phyloP scores from a whole-genome alignment of 176 grass and related monocot genomes.

The Eragrostis nindensis region DNA sequence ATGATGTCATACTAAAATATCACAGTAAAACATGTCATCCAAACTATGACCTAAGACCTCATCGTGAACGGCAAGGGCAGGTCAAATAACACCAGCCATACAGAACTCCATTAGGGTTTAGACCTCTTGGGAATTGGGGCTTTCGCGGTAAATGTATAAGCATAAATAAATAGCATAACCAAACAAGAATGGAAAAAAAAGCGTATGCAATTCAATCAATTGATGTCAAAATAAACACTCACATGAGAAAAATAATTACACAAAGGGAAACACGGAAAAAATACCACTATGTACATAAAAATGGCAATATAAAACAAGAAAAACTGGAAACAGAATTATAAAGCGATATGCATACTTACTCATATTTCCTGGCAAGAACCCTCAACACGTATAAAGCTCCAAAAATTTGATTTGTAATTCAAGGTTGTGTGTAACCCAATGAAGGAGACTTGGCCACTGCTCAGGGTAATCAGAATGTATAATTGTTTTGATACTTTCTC shows the following conservation, averaged over 20 bases:
- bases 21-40: background rate
- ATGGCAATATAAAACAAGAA: background rate
- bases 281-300: background rate
- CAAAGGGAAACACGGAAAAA: background rate
- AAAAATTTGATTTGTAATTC: constrained; percentile 85
- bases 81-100: background rate
- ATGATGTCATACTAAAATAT: constrained; percentile 14
- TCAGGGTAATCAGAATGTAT: constrained; percentile 93
- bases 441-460: constrained; percentile 90
- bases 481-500: constrained; percentile 97
- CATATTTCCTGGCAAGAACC: constrained; percentile 91
- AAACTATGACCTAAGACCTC: background rate
- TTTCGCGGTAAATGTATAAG: background rate
- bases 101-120: background rate
- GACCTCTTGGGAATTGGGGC: background rate
- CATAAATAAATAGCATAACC: background rate
- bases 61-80: background rate
- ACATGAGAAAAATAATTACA: background rate
- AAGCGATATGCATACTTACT: constrained; percentile 58
- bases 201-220: background rate
- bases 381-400: constrained; percentile 92
- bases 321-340: background rate
- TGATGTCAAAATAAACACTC: background rate
- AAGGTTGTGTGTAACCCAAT: constrained; percentile 84
- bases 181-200: constrained; percentile 15